Percentiles rank a stretch among this genome's conserved stretches.
These are phyloP conservation scores for Sugiyamaella paludigena DNA, from an alignment of 1,139 yeast genomes.

Conservation along the genomic window DNA sequence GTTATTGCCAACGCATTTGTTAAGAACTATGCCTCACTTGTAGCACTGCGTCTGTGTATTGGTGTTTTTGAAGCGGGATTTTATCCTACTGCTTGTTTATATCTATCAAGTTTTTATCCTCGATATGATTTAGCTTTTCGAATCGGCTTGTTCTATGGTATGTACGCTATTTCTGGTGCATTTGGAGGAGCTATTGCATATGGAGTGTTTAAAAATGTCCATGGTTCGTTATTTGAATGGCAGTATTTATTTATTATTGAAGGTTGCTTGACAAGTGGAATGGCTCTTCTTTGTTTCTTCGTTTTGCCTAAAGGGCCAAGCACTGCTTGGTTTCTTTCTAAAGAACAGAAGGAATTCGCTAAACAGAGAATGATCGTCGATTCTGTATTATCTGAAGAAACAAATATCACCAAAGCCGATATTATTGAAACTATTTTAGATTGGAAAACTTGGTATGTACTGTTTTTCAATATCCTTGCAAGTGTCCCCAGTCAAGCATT, in stretches of 20 bases:
- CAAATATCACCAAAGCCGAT: background rate
- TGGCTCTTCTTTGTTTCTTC: slow-evolving; percentile 9
- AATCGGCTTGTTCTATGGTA: slow-evolving; percentile 8
- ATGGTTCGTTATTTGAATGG: slow-evolving; percentile 15
- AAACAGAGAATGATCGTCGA: slow-evolving; percentile 21
- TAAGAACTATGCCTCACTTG: slow-evolving; percentile 44
- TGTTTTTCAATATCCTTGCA: slow-evolving; percentile 9
- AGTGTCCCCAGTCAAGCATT: slow-evolving; percentile 10
- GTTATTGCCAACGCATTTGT: slow-evolving; percentile 47
- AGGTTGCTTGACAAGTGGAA: slow-evolving; percentile 4
- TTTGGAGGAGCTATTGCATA: slow-evolving; percentile 13
- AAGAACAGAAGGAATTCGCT: slow-evolving; percentile 28
- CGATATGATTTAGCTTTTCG: slow-evolving; percentile 9
- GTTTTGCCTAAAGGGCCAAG: slow-evolving; percentile 13
- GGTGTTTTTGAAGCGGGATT: slow-evolving; percentile 61
- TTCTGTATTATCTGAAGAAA: slow-evolving; percentile 5
- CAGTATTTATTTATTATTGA: slow-evolving; percentile 13
- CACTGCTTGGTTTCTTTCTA: slow-evolving; percentile 12
- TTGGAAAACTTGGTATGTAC: slow-evolving; percentile 9
- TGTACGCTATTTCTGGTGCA: slow-evolving; percentile 13
- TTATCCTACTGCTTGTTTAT: slow-evolving; percentile 47
- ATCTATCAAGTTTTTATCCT: slow-evolving; percentile 10
- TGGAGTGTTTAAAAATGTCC: slow-evolving; percentile 9
- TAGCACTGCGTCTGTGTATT: slow-evolving; percentile 45
- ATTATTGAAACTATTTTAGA: slow-evolving; percentile 4